A percentile compares a stretch with the other conserved stretches of the same genome.
Evolutionary conservation across 352 stramenopile genomes (phyloP).

Genomic region (Bremia lactucae): DNA sequence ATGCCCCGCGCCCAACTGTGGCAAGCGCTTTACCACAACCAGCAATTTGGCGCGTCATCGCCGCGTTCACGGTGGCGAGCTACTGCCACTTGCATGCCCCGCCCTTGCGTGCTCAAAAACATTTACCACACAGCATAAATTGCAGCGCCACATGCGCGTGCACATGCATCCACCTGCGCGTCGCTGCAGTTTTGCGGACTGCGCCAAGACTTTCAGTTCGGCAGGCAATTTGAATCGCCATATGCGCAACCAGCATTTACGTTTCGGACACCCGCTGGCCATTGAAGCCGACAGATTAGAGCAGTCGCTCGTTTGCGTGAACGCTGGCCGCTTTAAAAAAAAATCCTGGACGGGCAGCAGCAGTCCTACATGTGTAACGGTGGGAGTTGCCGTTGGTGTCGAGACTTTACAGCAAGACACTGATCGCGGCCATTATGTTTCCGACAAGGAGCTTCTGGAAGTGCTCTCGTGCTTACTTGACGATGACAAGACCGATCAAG

Average conservation of each 20-base stretch:
- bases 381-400: constrained; percentile 2
- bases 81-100: constrained; percentile 20
- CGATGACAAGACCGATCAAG: too few species aligned
- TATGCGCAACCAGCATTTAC: constrained; percentile 39
- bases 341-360: constrained; percentile 2
- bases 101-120: constrained; percentile 16
- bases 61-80: constrained; percentile 26
- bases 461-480: constrained; percentile 28
- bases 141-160: constrained; percentile 40
- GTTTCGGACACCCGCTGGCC: constrained; percentile 16
- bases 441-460: constrained; percentile 25
- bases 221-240: constrained; percentile 53
- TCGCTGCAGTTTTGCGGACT: constrained; percentile 29
- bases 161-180: constrained; percentile 26
- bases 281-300: constrained; percentile 6
- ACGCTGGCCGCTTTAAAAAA: constrained; percentile 2
- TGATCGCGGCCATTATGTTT: constrained; percentile 9
- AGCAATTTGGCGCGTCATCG: constrained; percentile 37
- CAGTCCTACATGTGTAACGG: neutral
- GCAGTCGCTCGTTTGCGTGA: constrained; percentile 15
- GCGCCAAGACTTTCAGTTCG: constrained; percentile 56
- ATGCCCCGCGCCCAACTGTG: constrained; percentile 26
- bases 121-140: constrained; percentile 34
- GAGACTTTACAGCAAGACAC: constrained; percentile 13
- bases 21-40: constrained; percentile 40